Conservation (phyloP, 192 early-diverging fungal species). For the Powellomyces hirtus region DNA sequence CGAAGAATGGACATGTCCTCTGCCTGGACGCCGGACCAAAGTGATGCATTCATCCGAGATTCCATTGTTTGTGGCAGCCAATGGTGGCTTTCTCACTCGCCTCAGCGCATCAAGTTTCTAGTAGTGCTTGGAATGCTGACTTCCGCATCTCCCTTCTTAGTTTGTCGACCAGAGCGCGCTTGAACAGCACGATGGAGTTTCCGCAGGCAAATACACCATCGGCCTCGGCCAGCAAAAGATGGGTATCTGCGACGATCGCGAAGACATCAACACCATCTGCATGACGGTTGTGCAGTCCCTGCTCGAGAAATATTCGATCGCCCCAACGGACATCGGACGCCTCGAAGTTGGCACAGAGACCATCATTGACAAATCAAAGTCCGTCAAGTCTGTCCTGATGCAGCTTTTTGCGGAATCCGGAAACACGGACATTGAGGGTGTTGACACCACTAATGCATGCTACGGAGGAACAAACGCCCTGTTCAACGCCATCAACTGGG, state of each 20-base stretch:
- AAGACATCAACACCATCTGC: slow-evolving; percentile 88
- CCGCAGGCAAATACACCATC: slow-evolving; percentile 96
- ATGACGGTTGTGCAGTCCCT: slow-evolving; percentile 88
- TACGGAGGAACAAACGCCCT: slow-evolving; percentile 97
- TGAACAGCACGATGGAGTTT: slow-evolving; percentile 89
- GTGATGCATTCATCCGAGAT: too few species aligned
- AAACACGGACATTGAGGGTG: slow-evolving; percentile 93
- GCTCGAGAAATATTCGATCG: slow-evolving; percentile 89
- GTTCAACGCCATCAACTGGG: slow-evolving; percentile 97
- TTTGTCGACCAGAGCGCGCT: slow-evolving; percentile 51
- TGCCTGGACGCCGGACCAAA: too few species aligned
- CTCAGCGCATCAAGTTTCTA: too few species aligned
- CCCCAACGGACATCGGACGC: slow-evolving; percentile 82
- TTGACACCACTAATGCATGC: slow-evolving; percentile 98
- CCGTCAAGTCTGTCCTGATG: slow-evolving; percentile 96
- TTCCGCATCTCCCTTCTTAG: slow-evolving; percentile 22
- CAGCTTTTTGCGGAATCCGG: slow-evolving; percentile 85
- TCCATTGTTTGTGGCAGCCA: too few species aligned
- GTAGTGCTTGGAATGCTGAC: too few species aligned
- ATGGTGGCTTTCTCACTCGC: too few species aligned
- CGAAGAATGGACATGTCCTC: too few species aligned
- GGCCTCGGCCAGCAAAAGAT: slow-evolving; percentile 95
- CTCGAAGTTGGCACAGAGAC: slow-evolving; percentile 99
- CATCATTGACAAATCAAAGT: slow-evolving; percentile 99
- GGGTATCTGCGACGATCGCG: slow-evolving; percentile 93